Evolutionary conservation across 768 basidiomycete species (phyloP), one percentile per base, ranked within the genome.

Genomic region (Podaxis sp.): DNA sequence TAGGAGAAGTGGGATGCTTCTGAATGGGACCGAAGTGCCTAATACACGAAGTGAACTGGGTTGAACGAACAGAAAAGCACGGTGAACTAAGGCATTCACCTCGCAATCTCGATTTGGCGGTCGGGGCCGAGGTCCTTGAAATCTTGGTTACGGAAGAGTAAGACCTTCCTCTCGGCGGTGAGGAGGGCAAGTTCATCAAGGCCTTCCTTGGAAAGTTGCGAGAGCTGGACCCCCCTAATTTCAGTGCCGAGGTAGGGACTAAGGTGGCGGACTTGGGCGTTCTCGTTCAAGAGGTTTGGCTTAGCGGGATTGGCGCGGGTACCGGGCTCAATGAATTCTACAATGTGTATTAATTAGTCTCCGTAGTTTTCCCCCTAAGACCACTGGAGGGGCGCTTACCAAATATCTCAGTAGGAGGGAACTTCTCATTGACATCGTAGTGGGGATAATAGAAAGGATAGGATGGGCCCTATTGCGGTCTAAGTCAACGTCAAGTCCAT

Each of bases 91-190:
- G 55, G 33, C 2, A 62, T 67, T 15, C 27, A 79, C 80, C 71
- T 76, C 7, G 81, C 80, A 38, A 84, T 78, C 66, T 80, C 83
- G 63, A 85, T 80, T 64, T 85, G 84, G 59, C 75, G 70, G 46
- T 85, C 82, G 7, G 81, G 75, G 1, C 74, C 72, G n/a, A 85
- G 63, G 64, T 85, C 83, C 72, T 84, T 85, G 74, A 86, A 85
- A 70, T 86, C 81, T 65, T 86, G 85, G 71, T 86, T 79, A 19
- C 85, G 79, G 77, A 85, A 84, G 5, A 85, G 54, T 9, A 86
- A 68, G 37, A 85, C 76, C 70, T 83, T 85, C 49, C 83, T 69
- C 70, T 85, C 80, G 1, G 82, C 85, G 40, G 81, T 74, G 61
- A 74, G 78, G 4, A 85, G 74, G 4, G 82, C 83, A 33, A 84